Base-by-base conservation (phyloP, 2,329 filamentous ascomycete genomes). In the Paecilomyces fulvus region DNA sequence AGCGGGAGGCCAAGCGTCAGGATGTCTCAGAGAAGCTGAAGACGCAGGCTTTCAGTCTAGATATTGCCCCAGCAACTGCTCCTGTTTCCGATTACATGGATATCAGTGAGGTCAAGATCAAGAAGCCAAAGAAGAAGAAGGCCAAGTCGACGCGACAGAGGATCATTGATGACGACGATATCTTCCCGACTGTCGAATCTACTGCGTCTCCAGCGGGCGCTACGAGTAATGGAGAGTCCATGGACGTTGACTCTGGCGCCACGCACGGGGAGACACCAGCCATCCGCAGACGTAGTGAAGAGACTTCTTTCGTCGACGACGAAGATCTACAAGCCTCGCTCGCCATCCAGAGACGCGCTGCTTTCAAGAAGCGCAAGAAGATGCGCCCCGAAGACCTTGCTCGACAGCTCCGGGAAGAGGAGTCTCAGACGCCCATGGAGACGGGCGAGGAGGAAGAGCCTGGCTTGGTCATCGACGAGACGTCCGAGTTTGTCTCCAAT, bases 391-490 rank as follows among this genome's bases (percentile, higher is more conserved):
- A 94, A 68, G 94, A 97, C 62, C 80, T 99, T 59, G 92, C 89
- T 17, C 85, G 86, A 61, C 88, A 94, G 66, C 76, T 99, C 43
- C 78, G 80, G 58, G 84, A 89, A 67, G 85, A 89, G 55, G 67
- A 70, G 37, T 76, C 75, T 2, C 77, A 77, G 54, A 76, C 75
- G 0, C 74, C 76, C 9, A 77, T 82, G 66, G 86, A 84, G 20
- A 82, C 85, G 30, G 84, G 86, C 52, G 80, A 81, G 23, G 78
- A 80, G 48, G 79, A 81, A 53, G 76, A 76, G 31, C 78, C 77
- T 1, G 92, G 91, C 1, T 78, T 99, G 1, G 83, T 96, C n/a
- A 92, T 99, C 56, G 92, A 96, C 59, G 94, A 96, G 68, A 96
- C 92, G 0, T 91, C 91, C 0, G 92, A 96, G 65, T 99, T 99